Evolutionary conservation across 1,284 basidiomycete genomes (phyloP).

Genomic region (Paramarasmius palmivorus): DNA sequence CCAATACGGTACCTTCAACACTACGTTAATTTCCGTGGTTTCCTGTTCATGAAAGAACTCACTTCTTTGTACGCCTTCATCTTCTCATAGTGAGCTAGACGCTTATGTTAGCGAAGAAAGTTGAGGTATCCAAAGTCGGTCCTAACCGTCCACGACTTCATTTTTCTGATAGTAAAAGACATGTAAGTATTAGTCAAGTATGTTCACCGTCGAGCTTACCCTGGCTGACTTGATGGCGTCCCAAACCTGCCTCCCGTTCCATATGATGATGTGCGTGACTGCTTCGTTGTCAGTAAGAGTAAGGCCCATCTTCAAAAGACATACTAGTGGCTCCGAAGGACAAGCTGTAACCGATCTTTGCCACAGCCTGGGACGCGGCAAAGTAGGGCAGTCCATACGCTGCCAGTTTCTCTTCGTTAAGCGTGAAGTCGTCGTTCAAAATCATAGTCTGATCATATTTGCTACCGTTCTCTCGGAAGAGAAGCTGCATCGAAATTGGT

Average conservation of each 20-base stretch:
- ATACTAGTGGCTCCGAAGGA: constrained; percentile 40
- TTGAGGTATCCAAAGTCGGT: background rate
- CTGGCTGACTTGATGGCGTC: constrained; percentile 37
- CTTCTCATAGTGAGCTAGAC: constrained; percentile 44
- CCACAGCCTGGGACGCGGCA: constrained; percentile 39
- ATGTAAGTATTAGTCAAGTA: constrained; percentile 17
- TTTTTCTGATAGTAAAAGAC: constrained; percentile 24
- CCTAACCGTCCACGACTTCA: constrained; percentile 36
- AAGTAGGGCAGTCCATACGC: constrained; percentile 46
- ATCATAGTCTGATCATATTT: constrained; percentile 31
- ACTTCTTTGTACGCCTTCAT: constrained; percentile 63
- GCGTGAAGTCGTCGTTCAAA: constrained; percentile 37
- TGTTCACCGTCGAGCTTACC: constrained; percentile 25
- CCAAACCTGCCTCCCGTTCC: constrained; percentile 51
- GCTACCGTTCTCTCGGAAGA: constrained; percentile 35
- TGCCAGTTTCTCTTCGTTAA: constrained; percentile 42
- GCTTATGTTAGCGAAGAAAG: background rate
- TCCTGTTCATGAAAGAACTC: background rate
- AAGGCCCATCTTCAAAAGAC: background rate
- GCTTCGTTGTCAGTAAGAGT: background rate
- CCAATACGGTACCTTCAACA: constrained; percentile 43
- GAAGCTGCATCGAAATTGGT: constrained; percentile 17
- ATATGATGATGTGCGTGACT: constrained; percentile 48
- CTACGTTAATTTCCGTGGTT: too few relatives aligned
- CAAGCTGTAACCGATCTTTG: constrained; percentile 38